Evolutionary conservation across 129 eudicot genomes (phyloP).

Genomic region (Smallanthus sonchifolius): DNA sequence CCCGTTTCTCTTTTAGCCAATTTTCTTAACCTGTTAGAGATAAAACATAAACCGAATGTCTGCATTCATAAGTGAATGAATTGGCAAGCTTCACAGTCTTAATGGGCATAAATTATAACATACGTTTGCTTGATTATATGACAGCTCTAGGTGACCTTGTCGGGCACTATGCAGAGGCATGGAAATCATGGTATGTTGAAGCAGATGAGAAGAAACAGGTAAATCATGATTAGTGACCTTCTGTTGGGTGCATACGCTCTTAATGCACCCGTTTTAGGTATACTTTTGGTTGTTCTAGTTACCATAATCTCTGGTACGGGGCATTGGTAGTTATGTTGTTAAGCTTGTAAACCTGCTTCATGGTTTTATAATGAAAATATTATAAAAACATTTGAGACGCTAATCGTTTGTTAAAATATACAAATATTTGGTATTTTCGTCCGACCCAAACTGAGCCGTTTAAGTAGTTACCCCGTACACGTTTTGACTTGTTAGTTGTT

Average conservation of each 20-base stretch:
- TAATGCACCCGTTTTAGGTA: slow-evolving; percentile 16
- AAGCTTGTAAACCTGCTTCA: slow-evolving; percentile 8
- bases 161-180: slow-evolving; percentile 57
- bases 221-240: not conserved
- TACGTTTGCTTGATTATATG: slow-evolving; percentile 24
- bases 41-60: not conserved
- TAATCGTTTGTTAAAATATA: too few relatives aligned
- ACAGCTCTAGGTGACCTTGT: slow-evolving; percentile 51
- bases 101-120: slow-evolving; percentile 5
- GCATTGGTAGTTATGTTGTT: slow-evolving; percentile 3
- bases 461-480: not conserved
- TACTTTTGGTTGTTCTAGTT: slow-evolving; percentile 10
- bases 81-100: not conserved
- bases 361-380: not conserved
- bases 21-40: not conserved
- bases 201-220: slow-evolving; percentile 42
- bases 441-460: not conserved
- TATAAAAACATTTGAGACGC: too few relatives aligned
- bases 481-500: not conserved
- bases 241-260: slow-evolving; percentile 17
- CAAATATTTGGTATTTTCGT: too few relatives aligned
- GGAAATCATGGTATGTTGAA: slow-evolving; percentile 65
- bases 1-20: not conserved
- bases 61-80: not conserved
- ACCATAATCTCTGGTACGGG: slow-evolving; percentile 10